Conservation (phyloP, 371 early-diverging fungal genomes). For the Mortierella sp. region DNA sequence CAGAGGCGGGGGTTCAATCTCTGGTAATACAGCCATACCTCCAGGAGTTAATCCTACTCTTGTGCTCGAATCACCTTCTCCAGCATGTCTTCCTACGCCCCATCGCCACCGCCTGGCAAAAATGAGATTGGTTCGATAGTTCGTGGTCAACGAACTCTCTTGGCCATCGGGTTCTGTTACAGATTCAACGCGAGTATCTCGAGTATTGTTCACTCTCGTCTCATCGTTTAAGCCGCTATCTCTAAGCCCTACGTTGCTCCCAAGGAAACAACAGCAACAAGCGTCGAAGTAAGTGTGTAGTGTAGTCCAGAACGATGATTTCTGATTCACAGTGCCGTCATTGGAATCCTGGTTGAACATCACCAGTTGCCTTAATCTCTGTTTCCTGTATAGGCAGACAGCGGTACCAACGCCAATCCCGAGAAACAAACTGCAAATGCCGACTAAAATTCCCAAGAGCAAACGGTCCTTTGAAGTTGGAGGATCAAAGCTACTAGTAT, state of each 20-base stretch:
- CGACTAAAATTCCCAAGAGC: conserved; percentile 23
- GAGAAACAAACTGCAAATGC: conserved; percentile 15
- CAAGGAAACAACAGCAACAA: conserved; percentile 5
- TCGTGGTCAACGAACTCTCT: conserved; percentile 6
- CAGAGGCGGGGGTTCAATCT: conserved; percentile 22
- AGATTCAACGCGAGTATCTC: neutral
- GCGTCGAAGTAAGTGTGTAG: conserved; percentile 1
- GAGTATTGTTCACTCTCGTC: neutral
- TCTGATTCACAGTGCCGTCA: neutral
- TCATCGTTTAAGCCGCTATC: neutral
- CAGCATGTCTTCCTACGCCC: conserved; percentile 4
- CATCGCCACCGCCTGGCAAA: conserved; percentile 30
- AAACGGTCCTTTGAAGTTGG: conserved; percentile 9
- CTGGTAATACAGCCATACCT: neutral
- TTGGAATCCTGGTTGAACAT: neutral
- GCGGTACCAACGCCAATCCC: conserved; percentile 13
- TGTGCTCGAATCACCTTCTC: neutral
- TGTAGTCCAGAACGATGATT: neutral
- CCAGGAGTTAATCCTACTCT: neutral
- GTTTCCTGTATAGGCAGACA: conserved; percentile 19
- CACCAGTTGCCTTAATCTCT: neutral
- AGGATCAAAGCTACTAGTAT: neutral
- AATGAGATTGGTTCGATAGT: conserved; percentile 4
- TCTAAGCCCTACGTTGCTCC: neutral
- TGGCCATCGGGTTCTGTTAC: conserved; percentile 11